Percentiles rank a stretch among this genome's conserved stretches.
phyloP scores from a whole-genome alignment of 495 filamentous ascomycete species.

The Cladorrhinum samala region DNA sequence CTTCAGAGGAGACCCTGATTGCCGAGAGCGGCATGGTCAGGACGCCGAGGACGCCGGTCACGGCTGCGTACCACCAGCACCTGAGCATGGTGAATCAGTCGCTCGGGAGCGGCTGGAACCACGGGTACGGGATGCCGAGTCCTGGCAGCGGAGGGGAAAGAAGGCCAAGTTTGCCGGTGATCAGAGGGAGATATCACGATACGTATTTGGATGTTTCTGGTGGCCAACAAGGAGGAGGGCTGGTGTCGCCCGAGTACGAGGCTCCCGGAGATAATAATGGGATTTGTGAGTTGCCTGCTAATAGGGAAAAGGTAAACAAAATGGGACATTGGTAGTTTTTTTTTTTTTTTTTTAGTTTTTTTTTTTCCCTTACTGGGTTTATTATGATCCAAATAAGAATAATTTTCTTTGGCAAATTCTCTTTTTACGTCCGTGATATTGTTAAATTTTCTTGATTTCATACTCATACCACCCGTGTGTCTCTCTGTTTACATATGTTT shows the following conservation, averaged over 20 bases:
- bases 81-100: not conserved
- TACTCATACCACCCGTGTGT: no score
- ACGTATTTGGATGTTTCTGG: not conserved
- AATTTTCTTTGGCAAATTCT: no score
- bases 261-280: not conserved
- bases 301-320: not conserved
- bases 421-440: no score
- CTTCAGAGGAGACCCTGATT: not conserved
- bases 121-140: not conserved
- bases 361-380: no score
- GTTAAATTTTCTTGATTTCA: no score
- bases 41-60: not conserved
- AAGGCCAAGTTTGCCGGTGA: not conserved
- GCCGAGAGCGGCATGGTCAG: not conserved
- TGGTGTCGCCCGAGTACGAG: not conserved
- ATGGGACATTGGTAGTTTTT: not conserved
- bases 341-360: not conserved
- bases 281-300: not conserved
- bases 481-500: no score
- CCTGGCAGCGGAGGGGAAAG: not conserved
- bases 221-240: not conserved
- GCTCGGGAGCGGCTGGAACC: not conserved
- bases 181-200: not conserved
- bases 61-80: constrained; percentile 6
- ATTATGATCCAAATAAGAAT: no score